These are phyloP conservation scores for Saccharomycopsis schoenii DNA, from an alignment of 805 yeast genomes.

Conservation along the genomic window DNA sequence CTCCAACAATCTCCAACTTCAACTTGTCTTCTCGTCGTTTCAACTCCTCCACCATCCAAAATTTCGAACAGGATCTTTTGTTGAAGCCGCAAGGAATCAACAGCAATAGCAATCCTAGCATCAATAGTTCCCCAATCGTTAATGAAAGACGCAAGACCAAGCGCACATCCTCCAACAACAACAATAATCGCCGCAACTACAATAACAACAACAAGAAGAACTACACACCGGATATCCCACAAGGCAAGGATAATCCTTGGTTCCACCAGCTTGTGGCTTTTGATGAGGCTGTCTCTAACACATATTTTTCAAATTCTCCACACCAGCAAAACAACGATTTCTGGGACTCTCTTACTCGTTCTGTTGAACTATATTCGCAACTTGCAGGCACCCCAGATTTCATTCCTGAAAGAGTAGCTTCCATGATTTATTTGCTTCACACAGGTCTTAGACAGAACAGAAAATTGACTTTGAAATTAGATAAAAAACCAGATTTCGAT, in stretches of 20 bases:
- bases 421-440: slow-evolving; percentile 41
- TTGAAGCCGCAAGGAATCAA: slow-evolving; percentile 19
- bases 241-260: slow-evolving; percentile 34
- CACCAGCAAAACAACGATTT: slow-evolving; percentile 30
- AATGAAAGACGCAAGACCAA: slow-evolving; percentile 17
- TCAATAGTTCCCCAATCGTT: slow-evolving; percentile 7
- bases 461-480: slow-evolving; percentile 42
- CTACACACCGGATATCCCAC: slow-evolving; percentile 18
- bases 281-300: slow-evolving; percentile 36
- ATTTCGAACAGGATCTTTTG: slow-evolving; percentile 13
- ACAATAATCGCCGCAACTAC: slow-evolving; percentile 22
- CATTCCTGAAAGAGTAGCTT: slow-evolving; percentile 36
- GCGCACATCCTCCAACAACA: slow-evolving; percentile 21
- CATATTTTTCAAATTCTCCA: slow-evolving; percentile 22
- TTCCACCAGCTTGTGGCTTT: slow-evolving; percentile 40
- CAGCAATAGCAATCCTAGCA: slow-evolving; percentile 19
- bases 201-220: slow-evolving; percentile 18
- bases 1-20: slow-evolving; percentile 9
- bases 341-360: slow-evolving; percentile 43
- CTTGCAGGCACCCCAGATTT: slow-evolving; percentile 38
- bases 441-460: slow-evolving; percentile 49
- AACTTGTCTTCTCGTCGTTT: slow-evolving; percentile 15
- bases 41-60: slow-evolving; percentile 9
- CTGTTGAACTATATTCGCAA: slow-evolving; percentile 41
- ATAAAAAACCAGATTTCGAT: slow-evolving; percentile 52